Evolutionary conservation across 129 eudicot species (phyloP), one percentile per base, ranked within the genome.

Genomic region (Smallanthus sonchifolius): DNA sequence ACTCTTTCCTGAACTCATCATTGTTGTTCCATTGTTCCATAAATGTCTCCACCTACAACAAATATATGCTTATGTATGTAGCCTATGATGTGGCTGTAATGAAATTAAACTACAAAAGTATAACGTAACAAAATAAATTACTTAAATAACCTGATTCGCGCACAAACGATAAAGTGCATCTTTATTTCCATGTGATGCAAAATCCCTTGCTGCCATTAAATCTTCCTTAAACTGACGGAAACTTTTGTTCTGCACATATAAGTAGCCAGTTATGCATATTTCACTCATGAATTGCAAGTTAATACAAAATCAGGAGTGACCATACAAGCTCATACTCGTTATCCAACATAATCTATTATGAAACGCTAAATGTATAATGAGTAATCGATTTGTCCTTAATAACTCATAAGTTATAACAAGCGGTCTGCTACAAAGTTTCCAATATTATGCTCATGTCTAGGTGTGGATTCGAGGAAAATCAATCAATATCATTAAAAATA

Each of bases 11-110:
- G 74, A 90, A 91, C 76, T 94, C 93, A 15, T 80, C 85, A 72
- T 88, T 73, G 43, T 68, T 85, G 79, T 86, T 94, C 96, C 96
- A 88, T 30, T 83, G 84, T 48, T 86, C 90, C 96, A 90, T 94
- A 52, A 88, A 43, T 39, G 65, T 69, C 68, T 91, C 96, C 55
- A 88, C 96, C 99, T 94, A 64, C 28, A 34, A 19, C 13, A 63
- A 39, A 52, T 17, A 63, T 32, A 3, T 56, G 69, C 52, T 65
- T 65, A 9, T n/a, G 2, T 69, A 56, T 42, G 79, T 54, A n/a
- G 28, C 72, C 60, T 75, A 63, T 54, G 36, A 0, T 44, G 14
- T 45, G 45, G 24, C 70, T 7, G 32, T 61, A 34, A 34, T 6
- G 67, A 16, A 36, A 44, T 62, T 35, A 75, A 51, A 49, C 65